Base-by-base conservation (phyloP, 768 basidiomycete genomes). In the Mycena capillaripes region DNA sequence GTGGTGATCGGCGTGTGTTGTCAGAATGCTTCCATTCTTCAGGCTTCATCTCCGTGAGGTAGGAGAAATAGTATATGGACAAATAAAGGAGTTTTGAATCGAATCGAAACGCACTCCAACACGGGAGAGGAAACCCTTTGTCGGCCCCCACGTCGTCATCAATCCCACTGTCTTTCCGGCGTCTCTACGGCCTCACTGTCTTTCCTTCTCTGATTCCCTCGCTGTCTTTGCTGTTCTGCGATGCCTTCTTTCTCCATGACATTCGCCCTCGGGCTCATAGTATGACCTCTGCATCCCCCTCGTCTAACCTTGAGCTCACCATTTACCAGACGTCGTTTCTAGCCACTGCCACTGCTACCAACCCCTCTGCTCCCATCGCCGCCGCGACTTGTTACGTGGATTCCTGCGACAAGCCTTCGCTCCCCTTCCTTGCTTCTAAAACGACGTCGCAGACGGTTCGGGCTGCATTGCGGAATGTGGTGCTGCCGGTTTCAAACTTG, bases 291-390 rank as follows among this genome's bases (percentile, higher is more conserved):
- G 44, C 60, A 61, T 61, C 55, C 40, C 27, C 57, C 38, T 59
- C 57, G 57, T 59, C 57, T 59, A 38, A 59, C 57, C 57, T 59
- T 61, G 60, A 61, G 60, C 60, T 61, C 60, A 61, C 60, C 60
- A 61, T 17, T 42, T 29, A 61, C 60, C 60, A 61, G 60, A 61
- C 60, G 60, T 61, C 60, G 42, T 61, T 61, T 61, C 25, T 61
- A 61, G 60, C 60, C 60, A 61, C 44, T 30, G 60, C 60, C 60
- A 61, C 60, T 61, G 60, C 60, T 17, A 61, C 60, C 42, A 59
- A 59, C 57, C 19, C 57, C 57, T 59, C 57, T 40, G 36, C 9
- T 59, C 57, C 57, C n/a, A 40, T 59, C 57, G 34, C 57, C 21
- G 57, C 57, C 57, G 57, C 57, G 36, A 59, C 57, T 59, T 59